These are phyloP conservation scores for Tulasnella sp. DNA, from an alignment of 768 basidiomycete genomes.

Conservation along the genomic window DNA sequence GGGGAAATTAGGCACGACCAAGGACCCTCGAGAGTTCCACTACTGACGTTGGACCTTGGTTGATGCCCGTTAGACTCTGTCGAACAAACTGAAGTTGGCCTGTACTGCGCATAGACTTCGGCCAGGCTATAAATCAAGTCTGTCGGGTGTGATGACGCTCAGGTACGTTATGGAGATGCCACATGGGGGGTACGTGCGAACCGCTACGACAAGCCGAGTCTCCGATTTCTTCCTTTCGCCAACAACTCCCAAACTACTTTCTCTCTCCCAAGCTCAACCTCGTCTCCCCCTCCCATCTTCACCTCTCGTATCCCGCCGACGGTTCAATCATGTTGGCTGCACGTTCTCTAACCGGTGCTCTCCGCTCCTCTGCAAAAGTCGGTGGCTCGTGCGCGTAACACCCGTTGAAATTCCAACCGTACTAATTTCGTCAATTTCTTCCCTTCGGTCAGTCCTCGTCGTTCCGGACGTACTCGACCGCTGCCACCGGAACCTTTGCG, in stretches of 20 bases:
- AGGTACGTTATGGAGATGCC: conserved; percentile 8
- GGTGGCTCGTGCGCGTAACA: conserved; percentile 2
- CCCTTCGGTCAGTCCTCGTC: background rate
- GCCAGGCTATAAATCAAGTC: background rate
- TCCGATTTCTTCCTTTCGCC: conserved; percentile 28
- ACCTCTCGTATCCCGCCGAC: background rate
- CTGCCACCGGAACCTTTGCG: conserved; percentile 84
- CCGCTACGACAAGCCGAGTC: conserved; percentile 22
- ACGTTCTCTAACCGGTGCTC: conserved; percentile 37
- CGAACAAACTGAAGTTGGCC: background rate
- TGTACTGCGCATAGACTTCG: background rate
- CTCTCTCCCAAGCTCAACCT: conserved; percentile 2
- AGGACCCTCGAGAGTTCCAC: background rate
- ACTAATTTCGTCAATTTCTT: conserved; percentile 18
- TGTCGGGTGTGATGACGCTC: conserved; percentile 2
- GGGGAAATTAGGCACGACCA: background rate
- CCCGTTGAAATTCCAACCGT: conserved; percentile 11
- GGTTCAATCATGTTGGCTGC: conserved; percentile 35
- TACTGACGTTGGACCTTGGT: background rate
- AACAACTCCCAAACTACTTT: conserved; percentile 19
- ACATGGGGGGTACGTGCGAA: conserved; percentile 23
- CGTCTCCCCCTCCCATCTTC: conserved; percentile 1
- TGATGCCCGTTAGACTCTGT: background rate
- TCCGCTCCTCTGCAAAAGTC: conserved; percentile 32
- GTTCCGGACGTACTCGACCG: conserved; percentile 55